Base-by-base conservation (phyloP, 192 early-diverging fungal species). In the Kickxella alabastrina region DNA sequence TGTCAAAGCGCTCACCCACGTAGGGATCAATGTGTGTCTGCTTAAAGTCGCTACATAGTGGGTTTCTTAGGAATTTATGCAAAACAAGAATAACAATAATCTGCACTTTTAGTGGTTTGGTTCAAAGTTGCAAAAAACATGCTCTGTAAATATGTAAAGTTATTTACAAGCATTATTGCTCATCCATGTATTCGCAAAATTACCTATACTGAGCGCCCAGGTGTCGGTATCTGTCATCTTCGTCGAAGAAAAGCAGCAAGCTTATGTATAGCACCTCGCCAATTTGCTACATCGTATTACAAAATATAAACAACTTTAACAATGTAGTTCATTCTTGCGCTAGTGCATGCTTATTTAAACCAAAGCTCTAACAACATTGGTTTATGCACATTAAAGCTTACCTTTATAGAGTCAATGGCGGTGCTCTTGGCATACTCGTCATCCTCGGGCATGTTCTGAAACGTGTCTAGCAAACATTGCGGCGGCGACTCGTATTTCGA, bases 211-310 rank as follows among this genome's bases (percentile, higher is more conserved):
- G n/a, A n/a, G n/a, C 37, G 13, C 38, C 55, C 4, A 19, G 15
- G 27, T 49, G 27, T 8, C n/a, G 22, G 18, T 10, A 49, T 2
- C 48, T 48, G 24, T 41, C 45, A 10, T 49, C 49, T 21, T 75
- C 71, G 35, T 75, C 71, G 39, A 63, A 75, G 10, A 29, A 43
- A 21, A 51, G 36, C 47, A 75, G 49, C 31, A 66, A 21, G 2
- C 45, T 50, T 3, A 67, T 41, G 23, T 75, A 67, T 10, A 75
- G 39, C 1, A 63, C 54, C 38, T 75, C 71, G 0, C 64, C 64
- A 23, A 59, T 40, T 52, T 63, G 71, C 71, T 73, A 73, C 39
- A 63, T 29, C 3, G 25, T 3, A 6, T n/a, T n/a, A n/a, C n/a
- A n/a, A n/a, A n/a, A n/a, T n/a, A n/a, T n/a, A n/a, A n/a, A n/a